These are phyloP conservation scores for Mycena amicta DNA, from an alignment of 768 basidiomycete genomes.

Conservation along the genomic window DNA sequence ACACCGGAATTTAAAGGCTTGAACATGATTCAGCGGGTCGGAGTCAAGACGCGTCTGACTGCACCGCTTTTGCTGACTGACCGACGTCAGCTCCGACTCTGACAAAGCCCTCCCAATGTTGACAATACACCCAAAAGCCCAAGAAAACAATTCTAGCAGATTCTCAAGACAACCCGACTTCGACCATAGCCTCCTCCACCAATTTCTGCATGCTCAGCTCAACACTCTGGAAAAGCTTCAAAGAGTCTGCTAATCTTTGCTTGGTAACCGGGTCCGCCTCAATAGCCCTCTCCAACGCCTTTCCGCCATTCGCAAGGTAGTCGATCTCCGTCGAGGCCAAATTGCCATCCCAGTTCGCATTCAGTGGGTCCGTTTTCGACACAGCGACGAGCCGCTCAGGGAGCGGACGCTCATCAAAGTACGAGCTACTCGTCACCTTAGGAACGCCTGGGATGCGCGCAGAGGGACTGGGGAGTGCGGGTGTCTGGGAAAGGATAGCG, in stretches of 20 bases:
- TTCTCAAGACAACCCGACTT: background rate
- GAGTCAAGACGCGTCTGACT: background rate
- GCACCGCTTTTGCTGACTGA: background rate
- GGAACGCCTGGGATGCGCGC: slow-evolving; percentile 15
- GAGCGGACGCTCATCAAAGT: slow-evolving; percentile 7
- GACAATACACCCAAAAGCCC: background rate
- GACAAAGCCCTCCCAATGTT: background rate
- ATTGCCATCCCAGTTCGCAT: slow-evolving; percentile 8
- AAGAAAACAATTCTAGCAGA: background rate
- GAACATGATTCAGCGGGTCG: no score
- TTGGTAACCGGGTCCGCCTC: slow-evolving; percentile 34
- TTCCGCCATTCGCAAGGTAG: slow-evolving; percentile 33
- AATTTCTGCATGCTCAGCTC: slow-evolving; percentile 25
- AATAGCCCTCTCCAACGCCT: slow-evolving; percentile 31
- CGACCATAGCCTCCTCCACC: slow-evolving; percentile 4
- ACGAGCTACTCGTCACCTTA: slow-evolving; percentile 6
- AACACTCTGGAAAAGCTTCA: slow-evolving; percentile 37
- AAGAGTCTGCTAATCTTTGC: slow-evolving; percentile 38
- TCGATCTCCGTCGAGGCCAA: slow-evolving; percentile 21
- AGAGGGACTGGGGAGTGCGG: slow-evolving; percentile 10
- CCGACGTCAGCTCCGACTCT: background rate
- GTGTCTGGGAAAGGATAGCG: slow-evolving; percentile 10
- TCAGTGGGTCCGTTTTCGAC: slow-evolving; percentile 13
- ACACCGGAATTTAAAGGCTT: background rate
- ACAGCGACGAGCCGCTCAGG: slow-evolving; percentile 10